These are phyloP conservation scores for Chaetoscypha palmicola DNA, from an alignment of 2,329 filamentous ascomycete genomes.

Conservation along the genomic window DNA sequence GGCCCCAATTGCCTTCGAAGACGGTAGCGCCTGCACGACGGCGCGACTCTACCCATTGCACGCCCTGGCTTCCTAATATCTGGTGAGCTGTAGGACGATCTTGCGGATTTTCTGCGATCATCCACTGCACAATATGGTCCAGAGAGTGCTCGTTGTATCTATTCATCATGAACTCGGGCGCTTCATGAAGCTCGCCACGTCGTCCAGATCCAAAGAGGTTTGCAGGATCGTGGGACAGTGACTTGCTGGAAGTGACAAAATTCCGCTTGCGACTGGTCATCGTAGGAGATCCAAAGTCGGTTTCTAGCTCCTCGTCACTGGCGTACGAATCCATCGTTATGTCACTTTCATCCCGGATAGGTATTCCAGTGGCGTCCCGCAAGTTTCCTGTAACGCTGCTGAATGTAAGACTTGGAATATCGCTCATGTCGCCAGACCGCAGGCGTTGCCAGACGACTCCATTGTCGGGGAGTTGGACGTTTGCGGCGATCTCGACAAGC, in stretches of 20 bases:
- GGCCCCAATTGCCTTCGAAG: constrained; percentile 94
- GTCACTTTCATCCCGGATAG: constrained; percentile 37
- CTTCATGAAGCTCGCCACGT: constrained; percentile 53
- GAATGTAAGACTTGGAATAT: constrained; percentile 81
- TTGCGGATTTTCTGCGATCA: constrained; percentile 71
- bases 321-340: constrained; percentile 27
- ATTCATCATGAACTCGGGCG: constrained; percentile 87
- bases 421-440: constrained; percentile 80
- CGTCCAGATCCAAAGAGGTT: constrained; percentile 36
- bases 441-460: constrained; percentile 86
- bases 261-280: constrained; percentile 27
- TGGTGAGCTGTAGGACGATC: constrained; percentile 69
- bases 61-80: constrained; percentile 63
- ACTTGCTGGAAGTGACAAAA: constrained; percentile 24
- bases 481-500: constrained; percentile 88
- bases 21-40: constrained; percentile 86
- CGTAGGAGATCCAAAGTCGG: constrained; percentile 34
- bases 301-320: constrained; percentile 35
- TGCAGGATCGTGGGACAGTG: constrained; percentile 29
- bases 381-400: constrained; percentile 63
- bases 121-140: constrained; percentile 77
- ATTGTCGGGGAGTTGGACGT: constrained; percentile 89
- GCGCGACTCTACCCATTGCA: constrained; percentile 72
- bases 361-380: constrained; percentile 69
- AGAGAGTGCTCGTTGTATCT: constrained; percentile 65